Evolutionary conservation across 2,329 filamentous ascomycete species (phyloP), one percentile per base, ranked within the genome.

Genomic region (Fusarium tupiense): DNA sequence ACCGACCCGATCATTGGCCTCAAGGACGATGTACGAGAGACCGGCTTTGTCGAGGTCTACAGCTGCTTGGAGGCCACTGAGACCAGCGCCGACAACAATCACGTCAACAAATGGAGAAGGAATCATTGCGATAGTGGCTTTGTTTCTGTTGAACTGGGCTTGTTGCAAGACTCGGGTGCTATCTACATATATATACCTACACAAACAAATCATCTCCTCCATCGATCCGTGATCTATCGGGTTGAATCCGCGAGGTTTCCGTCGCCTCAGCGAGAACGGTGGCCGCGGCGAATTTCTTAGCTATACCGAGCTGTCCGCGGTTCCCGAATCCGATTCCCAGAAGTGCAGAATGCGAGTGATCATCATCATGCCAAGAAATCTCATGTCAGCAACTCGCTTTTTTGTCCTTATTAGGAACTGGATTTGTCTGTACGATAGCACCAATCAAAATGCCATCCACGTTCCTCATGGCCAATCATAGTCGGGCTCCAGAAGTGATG

Each of bases 1-100:
- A 1, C 86, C 86, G 2, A 88, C 84, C 0, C 84, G 81, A 52
- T 86, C 81, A 8, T 82, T 80, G 5, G 85, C 86, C 69, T 88
- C 87, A 1, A 88, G 78, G 4, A 88, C 81, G 1, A 85, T 49
- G 33, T 80, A 80, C 0, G 80, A 81, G 13, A 85, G 76, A 1
- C 83, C 82, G 3, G 80, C 80, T 5, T 67, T 53, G 4, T 80
- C 69, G 6, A 85, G 56, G 3, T 76, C 69, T 13, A 73, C 56
- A 2, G 83, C 83, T 2, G 84, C 82, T 22, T 76, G 64, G 19
- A 83, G 78, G 22, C 79, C 82, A 33, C 76, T 77, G 10, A 84
- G 76, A 6, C 86, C 68, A 2, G 64, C 67, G 6, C 67, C 50
- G 3, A 38, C 16, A 4, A 38, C 17, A 20, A 22, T 29, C 10